Evolutionary conservation across 306 rosid species (phyloP).

Genomic region (Fragaria nilgerrensis): DNA sequence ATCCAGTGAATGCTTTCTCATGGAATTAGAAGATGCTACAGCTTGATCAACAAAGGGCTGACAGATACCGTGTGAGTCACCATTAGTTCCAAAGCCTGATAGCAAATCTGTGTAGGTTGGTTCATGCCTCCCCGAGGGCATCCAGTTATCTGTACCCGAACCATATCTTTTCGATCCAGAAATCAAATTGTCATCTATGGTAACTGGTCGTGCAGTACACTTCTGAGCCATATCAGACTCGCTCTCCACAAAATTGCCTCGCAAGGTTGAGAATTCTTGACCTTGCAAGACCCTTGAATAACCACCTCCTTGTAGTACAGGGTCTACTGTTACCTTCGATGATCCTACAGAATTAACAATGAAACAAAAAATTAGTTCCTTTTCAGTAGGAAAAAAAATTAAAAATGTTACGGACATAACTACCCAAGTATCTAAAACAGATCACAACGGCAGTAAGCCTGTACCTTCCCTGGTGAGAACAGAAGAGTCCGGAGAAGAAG

Average conservation of each 20-base stretch:
- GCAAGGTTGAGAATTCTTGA: conserved; percentile 86
- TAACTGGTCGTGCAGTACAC: conserved; percentile 56
- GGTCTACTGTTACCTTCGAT: conserved; percentile 61
- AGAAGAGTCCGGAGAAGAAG: conserved; percentile 79
- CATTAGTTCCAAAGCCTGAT: conserved; percentile 64
- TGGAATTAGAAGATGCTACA: conserved; percentile 32
- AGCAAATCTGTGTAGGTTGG: conserved; percentile 72
- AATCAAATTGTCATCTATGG: conserved; percentile 49
- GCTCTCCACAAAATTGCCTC: conserved; percentile 61
- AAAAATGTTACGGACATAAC: neutral
- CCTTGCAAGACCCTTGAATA: conserved; percentile 97
- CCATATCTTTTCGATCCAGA: conserved; percentile 66
- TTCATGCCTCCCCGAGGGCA: conserved; percentile 61
- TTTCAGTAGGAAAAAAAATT: neutral
- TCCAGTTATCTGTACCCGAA: conserved; percentile 51
- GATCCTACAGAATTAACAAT: conserved; percentile 33
- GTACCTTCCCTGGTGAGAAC: conserved; percentile 84
- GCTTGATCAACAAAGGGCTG: conserved; percentile 43
- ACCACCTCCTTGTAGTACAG: conserved; percentile 57
- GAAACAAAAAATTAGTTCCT: neutral
- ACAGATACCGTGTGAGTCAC: conserved; percentile 38
- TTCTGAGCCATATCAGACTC: conserved; percentile 63
- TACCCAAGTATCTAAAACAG: neutral
- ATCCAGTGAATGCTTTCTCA: conserved; percentile 47
- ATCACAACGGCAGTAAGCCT: neutral